Conservation (phyloP, 164 flowering plant species). For the Vitis rupestris region DNA sequence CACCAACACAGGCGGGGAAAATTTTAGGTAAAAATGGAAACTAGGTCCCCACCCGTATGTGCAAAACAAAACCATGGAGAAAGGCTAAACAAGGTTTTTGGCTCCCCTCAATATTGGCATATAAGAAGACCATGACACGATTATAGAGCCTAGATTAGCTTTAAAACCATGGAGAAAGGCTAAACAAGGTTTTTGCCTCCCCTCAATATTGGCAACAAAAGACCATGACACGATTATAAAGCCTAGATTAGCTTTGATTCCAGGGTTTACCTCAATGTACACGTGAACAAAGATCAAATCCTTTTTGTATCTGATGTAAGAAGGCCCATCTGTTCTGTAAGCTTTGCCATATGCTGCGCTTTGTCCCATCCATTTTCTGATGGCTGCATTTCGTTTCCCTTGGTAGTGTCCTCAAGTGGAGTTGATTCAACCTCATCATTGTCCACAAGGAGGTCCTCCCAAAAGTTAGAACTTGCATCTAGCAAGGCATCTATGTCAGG, state of each 20-base stretch:
- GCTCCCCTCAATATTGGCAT: background rate
- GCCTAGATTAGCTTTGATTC: background rate
- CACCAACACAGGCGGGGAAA: background rate
- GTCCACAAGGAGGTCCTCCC: constrained; percentile 47
- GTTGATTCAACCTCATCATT: constrained; percentile 48
- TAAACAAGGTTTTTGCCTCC: background rate
- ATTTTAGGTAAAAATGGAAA: background rate
- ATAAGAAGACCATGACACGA: background rate
- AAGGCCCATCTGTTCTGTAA: constrained; percentile 85
- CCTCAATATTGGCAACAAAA: background rate
- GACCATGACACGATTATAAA: background rate
- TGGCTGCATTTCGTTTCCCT: constrained; percentile 29
- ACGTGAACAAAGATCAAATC: constrained; percentile 20
- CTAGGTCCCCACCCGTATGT: background rate
- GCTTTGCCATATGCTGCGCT: constrained; percentile 56
- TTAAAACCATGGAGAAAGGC: background rate
- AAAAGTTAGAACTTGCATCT: constrained; percentile 40
- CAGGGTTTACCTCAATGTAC: constrained; percentile 21
- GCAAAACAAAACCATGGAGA: constrained; percentile 3
- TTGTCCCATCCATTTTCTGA: constrained; percentile 59
- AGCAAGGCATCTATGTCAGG: constrained; percentile 45
- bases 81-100: background rate
- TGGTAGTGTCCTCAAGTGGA: constrained; percentile 25
- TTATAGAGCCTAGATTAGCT: background rate
- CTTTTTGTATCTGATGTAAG: constrained; percentile 51